Evolutionary conservation across 2,329 filamentous ascomycete genomes (phyloP).

Genomic region (Thelonectria blattea): DNA sequence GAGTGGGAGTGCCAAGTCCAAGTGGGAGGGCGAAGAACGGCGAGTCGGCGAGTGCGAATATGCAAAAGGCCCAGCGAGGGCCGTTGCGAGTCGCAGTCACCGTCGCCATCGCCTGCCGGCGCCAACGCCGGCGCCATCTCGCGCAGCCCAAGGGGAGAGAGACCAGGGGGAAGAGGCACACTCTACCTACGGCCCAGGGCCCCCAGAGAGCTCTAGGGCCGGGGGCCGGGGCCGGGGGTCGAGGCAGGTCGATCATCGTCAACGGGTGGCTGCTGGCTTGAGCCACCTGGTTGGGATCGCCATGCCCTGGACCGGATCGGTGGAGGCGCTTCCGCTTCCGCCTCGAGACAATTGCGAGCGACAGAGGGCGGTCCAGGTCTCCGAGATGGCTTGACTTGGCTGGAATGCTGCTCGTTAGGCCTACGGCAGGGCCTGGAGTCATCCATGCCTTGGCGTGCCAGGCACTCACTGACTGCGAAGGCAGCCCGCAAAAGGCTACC

Average conservation of each 20-base stretch:
- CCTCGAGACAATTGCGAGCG: slow-evolving; percentile 15
- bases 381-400: background rate
- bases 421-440: background rate
- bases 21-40: background rate
- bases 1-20: too few relatives aligned
- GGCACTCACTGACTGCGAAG: too few relatives aligned
- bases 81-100: slow-evolving; percentile 29
- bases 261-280: slow-evolving; percentile 38
- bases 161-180: background rate
- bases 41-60: slow-evolving; percentile 5
- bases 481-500: too few relatives aligned
- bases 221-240: slow-evolving; percentile 25
- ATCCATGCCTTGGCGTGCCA: too few relatives aligned
- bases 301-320: slow-evolving; percentile 28
- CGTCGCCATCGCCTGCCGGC: slow-evolving; percentile 33
- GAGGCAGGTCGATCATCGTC: slow-evolving; percentile 39
- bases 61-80: slow-evolving; percentile 10
- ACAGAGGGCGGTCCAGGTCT: background rate
- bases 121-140: slow-evolving; percentile 20
- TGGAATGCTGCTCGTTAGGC: background rate
- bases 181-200: background rate
- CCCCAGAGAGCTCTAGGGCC: slow-evolving; percentile 10
- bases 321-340: slow-evolving; percentile 27
- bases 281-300: slow-evolving; percentile 37
- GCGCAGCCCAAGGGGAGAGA: slow-evolving; percentile 1